Percentiles rank a stretch among this genome's conserved stretches.
Conservation (phyloP, 2,329 filamentous ascomycete genomes). For the Cryoendolithus antarcticus region DNA sequence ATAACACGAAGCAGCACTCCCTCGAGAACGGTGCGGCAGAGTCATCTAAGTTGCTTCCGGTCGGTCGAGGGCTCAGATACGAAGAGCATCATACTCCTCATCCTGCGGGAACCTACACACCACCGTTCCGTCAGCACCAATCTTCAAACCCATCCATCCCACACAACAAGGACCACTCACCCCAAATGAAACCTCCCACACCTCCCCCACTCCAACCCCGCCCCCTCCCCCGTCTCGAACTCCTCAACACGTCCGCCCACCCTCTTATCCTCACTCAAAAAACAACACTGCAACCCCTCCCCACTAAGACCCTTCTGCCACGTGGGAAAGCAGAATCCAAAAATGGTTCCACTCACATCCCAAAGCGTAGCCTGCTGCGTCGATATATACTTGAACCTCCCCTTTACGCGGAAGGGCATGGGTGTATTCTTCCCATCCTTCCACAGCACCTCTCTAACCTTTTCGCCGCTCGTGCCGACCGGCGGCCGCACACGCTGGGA, state of each 20-base stretch:
- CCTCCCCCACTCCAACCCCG: slow-evolving; percentile 26
- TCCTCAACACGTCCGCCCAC: slow-evolving; percentile 26
- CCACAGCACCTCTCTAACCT: slow-evolving; percentile 17
- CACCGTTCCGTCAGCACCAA: no score
- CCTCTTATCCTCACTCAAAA: slow-evolving; percentile 21
- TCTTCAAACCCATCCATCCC: no score
- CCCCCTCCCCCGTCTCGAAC: slow-evolving; percentile 25
- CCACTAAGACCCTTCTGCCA: slow-evolving; percentile 31
- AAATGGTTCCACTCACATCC: slow-evolving; percentile 26
- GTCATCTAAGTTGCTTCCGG: no score
- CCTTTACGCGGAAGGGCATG: slow-evolving; percentile 26
- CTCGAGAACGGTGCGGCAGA: no score
- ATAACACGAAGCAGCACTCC: no score
- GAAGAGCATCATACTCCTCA: slow-evolving; percentile 24
- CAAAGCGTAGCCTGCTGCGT: slow-evolving; percentile 19
- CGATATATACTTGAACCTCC: slow-evolving; percentile 24
- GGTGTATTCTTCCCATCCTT: slow-evolving; percentile 25
- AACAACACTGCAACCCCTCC: slow-evolving; percentile 27
- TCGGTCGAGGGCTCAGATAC: no score
- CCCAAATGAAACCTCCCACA: slow-evolving; percentile 31
- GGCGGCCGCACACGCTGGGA: slow-evolving; percentile 20
- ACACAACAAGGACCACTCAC: no score
- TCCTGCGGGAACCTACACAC: slow-evolving; percentile 26
- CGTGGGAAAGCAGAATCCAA: slow-evolving; percentile 27
- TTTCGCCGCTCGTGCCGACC: slow-evolving; percentile 12